A percentile compares a stretch with the other conserved stretches of the same genome.
Conservation (phyloP, 1,284 basidiomycete genomes). For the Ceratobasidium theobromae region DNA sequence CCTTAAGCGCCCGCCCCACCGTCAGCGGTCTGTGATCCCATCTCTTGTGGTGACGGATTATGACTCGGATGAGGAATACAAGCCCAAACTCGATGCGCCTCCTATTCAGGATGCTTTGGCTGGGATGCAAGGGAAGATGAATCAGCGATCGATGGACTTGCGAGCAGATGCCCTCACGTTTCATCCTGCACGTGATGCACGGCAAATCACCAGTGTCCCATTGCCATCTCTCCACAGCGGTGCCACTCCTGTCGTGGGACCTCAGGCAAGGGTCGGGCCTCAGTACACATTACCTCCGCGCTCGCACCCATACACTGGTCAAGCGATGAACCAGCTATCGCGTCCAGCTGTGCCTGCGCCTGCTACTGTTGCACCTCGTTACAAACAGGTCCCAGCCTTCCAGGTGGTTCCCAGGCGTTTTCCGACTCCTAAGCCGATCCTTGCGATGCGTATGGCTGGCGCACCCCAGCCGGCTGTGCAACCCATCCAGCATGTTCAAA, state of each 20-base stretch:
- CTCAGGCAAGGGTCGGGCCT: conserved; percentile 20
- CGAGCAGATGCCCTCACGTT: conserved; percentile 25
- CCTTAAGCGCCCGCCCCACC: conserved; percentile 20
- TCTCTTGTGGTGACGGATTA: conserved; percentile 28
- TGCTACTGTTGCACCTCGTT: conserved; percentile 28
- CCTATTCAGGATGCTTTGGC: conserved; percentile 18
- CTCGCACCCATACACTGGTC: conserved; percentile 9
- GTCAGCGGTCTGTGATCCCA: conserved; percentile 23
- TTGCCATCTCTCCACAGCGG: conserved; percentile 18
- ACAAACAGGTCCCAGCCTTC: conserved; percentile 30
- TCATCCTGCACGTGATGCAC: conserved; percentile 14
- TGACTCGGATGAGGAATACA: conserved; percentile 25
- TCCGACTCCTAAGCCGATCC: conserved; percentile 28
- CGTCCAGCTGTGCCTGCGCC: conserved; percentile 4
- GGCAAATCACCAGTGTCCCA: conserved; percentile 29
- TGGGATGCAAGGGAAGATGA: neutral
- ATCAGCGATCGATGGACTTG: conserved; percentile 31
- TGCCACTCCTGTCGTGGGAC: conserved; percentile 20
- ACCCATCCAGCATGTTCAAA: neutral
- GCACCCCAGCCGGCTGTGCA: conserved; percentile 20
- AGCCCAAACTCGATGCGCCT: conserved; percentile 6
- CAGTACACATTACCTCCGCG: conserved; percentile 25
- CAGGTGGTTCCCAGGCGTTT: conserved; percentile 31
- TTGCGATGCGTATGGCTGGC: conserved; percentile 27
- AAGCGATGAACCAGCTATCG: conserved; percentile 8